Conservation (phyloP, 1,284 basidiomycete genomes). For the Ustilago esculenta region DNA sequence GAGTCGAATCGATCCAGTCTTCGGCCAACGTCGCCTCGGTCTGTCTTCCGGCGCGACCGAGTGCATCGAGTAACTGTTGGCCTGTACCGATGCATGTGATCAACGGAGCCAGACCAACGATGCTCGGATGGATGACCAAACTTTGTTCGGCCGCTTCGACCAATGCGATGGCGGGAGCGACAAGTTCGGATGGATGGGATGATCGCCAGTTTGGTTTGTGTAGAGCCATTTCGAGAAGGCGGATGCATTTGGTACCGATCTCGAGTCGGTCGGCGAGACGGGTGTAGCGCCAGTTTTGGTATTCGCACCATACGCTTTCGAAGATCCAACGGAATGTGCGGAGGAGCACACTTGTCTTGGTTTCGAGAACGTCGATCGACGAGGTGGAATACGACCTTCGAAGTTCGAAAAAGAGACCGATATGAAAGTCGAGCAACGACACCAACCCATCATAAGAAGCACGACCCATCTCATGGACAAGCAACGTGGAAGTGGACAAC, state of each 20-base stretch:
- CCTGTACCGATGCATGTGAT: conserved; percentile 76
- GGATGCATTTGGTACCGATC: conserved; percentile 76
- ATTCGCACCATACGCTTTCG: conserved; percentile 84
- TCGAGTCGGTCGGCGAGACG: conserved; percentile 81
- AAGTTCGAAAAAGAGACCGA: conserved; percentile 79
- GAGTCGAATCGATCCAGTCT: conserved; percentile 75
- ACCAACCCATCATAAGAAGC: conserved; percentile 83
- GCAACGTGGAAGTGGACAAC: conserved; percentile 70
- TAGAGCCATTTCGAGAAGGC: conserved; percentile 76
- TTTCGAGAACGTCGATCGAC: conserved; percentile 72
- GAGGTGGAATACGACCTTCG: conserved; percentile 72
- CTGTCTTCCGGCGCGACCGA: conserved; percentile 75
- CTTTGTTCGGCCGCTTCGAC: conserved; percentile 74
- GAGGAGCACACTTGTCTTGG: conserved; percentile 83
- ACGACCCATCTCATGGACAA: conserved; percentile 76
- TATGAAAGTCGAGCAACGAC: conserved; percentile 78
- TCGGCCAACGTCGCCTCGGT: conserved; percentile 78
- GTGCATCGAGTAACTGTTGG: conserved; percentile 72
- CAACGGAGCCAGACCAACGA: conserved; percentile 79
- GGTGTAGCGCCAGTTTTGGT: conserved; percentile 81
- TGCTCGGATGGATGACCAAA: conserved; percentile 76
- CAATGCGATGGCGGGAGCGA: conserved; percentile 17
- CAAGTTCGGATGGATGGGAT: conserved; percentile 61
- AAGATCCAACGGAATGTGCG: conserved; percentile 81
- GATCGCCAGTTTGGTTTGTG: conserved; percentile 68